phyloP scores from a whole-genome alignment of 2,329 filamentous ascomycete species.

The Ramularia endophylla region DNA sequence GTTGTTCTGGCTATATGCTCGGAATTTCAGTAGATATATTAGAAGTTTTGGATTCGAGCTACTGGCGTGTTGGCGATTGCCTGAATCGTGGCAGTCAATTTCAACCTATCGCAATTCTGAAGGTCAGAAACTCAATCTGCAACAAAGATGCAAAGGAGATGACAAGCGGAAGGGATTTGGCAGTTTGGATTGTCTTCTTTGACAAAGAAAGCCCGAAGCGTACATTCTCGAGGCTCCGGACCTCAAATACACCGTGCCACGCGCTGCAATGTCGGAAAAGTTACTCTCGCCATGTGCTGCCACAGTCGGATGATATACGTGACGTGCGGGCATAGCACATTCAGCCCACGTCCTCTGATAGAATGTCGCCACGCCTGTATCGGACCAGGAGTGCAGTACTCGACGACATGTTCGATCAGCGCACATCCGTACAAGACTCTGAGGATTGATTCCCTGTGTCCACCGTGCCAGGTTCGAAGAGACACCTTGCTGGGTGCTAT shows the following conservation, averaged over 20 bases:
- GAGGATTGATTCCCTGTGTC: constrained; percentile 31
- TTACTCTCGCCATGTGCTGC: constrained; percentile 35
- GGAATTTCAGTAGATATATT: too few species aligned
- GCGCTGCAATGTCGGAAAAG: too few species aligned
- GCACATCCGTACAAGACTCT: constrained; percentile 34
- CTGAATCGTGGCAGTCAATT: too few species aligned
- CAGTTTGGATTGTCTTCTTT: neutral
- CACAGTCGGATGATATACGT: constrained; percentile 38
- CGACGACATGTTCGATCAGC: constrained; percentile 23
- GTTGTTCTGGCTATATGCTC: too few species aligned
- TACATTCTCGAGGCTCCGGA: constrained; percentile 1
- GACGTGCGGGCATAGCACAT: constrained; percentile 37
- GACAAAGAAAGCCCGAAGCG: constrained; percentile 1
- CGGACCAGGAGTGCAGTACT: constrained; percentile 17
- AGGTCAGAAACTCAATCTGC: too few species aligned
- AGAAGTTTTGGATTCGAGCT: too few species aligned
- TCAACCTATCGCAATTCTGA: too few species aligned
- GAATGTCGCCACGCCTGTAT: constrained; percentile 31
- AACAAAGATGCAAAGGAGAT: too few species aligned
- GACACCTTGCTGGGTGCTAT: constrained; percentile 24
- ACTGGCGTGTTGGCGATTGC: too few species aligned
- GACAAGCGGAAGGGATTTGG: neutral
- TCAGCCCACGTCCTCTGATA: constrained; percentile 30
- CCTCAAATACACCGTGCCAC: neutral
- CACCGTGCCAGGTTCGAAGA: constrained; percentile 26